Base-by-base conservation (phyloP, 495 filamentous ascomycete genomes). In the Cercophora sp. region DNA sequence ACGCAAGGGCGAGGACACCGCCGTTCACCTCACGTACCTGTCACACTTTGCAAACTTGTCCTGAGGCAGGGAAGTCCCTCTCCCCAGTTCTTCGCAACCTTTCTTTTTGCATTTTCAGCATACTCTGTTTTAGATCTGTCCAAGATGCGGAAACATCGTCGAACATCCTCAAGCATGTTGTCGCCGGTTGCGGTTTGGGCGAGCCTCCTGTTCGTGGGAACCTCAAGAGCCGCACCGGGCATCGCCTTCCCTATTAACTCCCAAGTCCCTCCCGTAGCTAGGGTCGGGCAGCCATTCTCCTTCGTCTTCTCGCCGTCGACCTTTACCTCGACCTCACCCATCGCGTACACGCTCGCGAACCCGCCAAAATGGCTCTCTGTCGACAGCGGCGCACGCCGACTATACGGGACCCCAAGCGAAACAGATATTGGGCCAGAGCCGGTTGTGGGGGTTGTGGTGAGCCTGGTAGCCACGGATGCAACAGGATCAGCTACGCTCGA, bases 201-300 rank as follows among this genome's bases (percentile, higher is more conserved):
- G n/a, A 25, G 54, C 15, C 20, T 63, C 10, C 34, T 67, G 19
- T 32, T 39, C 11, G 10, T 36, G 18, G 39, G 18, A n/a, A 24
- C 58, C 16, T 70, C 72, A 15, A 55, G 61, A 43, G 80, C 80
- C 37, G 65, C 56, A 25, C 74, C 78, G 47, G 54, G 63, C 48
- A 71, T 84, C 43, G 79, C 79, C 29, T 85, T 89, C 45, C 86
- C 86, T 0, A 75, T 91, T 56, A 89, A 90, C 65, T 77, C 86
- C 4, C 87, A 93, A 61, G 75, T 90, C 9, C 87, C 87, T 31
- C 85, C 85, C 3, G 83, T 89, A 45, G 88, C 86, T 3, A 79
- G 85, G 48, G 73, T 85, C 5, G 77, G 75, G 8, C 56, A 85
- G 55, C 70, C 75, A 0, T 91, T 85, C 67, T 71, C 67, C 29